Evolutionary conservation across 129 eudicot species (phyloP), one percentile per base, ranked within the genome.

Genomic region (Pittosporum tobira): DNA sequence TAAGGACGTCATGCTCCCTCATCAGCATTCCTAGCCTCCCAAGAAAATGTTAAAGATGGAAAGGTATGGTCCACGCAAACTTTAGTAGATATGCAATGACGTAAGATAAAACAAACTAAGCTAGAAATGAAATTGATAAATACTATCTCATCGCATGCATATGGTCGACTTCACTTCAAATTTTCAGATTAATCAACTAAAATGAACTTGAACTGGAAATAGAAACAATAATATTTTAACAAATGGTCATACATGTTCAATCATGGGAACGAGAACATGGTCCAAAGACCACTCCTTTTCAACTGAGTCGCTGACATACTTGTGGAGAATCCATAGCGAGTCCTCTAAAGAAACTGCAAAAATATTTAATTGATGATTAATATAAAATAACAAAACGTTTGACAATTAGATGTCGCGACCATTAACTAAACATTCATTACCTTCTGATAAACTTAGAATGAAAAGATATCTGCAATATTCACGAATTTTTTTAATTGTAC

Each of bases 291-390:
- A 79, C 64, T 66, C 79, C 65, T 73, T 73, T 30, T 75, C 79
- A 30, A 81, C 86, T 36, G 88, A 84, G 48, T 85, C 97, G 13
- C 71, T 72, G 30, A 89, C 77, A 67, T 80, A 82, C 78, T 82
- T 82, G 81, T 77, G 77, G 66, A 85, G 79, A 62, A 82, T 77
- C 77, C 83, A 75, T 54, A 89, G 63, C 53, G 95, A 80, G 61
- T 89, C 84, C 74, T 79, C 97, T 63, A 89, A 71, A 23, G 88
- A 58, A 75, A 65, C 97, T 89, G 72, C 66, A 64, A 58, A 48
- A 48, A 57, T 30, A 65, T 38, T 4, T n/a, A 26, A 63, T 6
- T 21, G 43, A 36, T 36, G 15, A 15, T 29, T 19, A 57, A 44
- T 18, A 22, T 46, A 28, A 51, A 4, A 30, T n/a, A 14, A 37